Conservation (phyloP, 1,139 yeast species). For the Candida freyschussii region DNA sequence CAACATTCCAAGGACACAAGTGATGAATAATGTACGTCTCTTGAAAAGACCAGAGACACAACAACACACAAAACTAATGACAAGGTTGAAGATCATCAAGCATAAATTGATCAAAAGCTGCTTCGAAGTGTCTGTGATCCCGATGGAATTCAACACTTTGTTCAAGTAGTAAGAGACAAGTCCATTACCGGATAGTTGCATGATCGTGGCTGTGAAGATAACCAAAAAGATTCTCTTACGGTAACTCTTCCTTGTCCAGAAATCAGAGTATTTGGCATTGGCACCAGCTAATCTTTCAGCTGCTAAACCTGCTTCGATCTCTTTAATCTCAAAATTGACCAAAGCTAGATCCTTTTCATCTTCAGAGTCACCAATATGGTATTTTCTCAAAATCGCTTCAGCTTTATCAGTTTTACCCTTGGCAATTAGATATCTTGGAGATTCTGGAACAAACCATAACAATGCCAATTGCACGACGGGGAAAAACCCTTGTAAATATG, state of each 20-base stretch:
- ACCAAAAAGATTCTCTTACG: conserved; percentile 38
- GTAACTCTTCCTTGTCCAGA: conserved; percentile 33
- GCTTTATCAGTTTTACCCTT: conserved; percentile 52
- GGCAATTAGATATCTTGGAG: conserved; percentile 66
- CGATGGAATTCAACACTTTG: conserved; percentile 44
- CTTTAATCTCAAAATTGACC: conserved; percentile 12
- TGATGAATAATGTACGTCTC: conserved; percentile 31
- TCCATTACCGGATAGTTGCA: conserved; percentile 50
- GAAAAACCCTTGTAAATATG: conserved; percentile 37
- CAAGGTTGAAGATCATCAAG: conserved; percentile 18
- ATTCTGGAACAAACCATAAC: conserved; percentile 48
- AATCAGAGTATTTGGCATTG: conserved; percentile 32
- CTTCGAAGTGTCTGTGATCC: conserved; percentile 37
- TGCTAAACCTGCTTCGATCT: conserved; percentile 29
- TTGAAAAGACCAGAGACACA: conserved; percentile 16
- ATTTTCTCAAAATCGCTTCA: conserved; percentile 33
- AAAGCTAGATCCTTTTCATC: conserved; percentile 35
- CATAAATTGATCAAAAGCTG: conserved; percentile 42
- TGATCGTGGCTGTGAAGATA: conserved; percentile 33
- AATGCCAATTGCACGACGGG: conserved; percentile 18
- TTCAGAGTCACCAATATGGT: conserved; percentile 39
- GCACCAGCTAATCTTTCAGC: conserved; percentile 32
- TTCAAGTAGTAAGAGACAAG: conserved; percentile 47
- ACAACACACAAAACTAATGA: conserved; percentile 10
- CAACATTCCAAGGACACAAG: conserved; percentile 29